phyloP scores from a whole-genome alignment of 495 filamentous ascomycete genomes.

The Podospora anserina region DNA sequence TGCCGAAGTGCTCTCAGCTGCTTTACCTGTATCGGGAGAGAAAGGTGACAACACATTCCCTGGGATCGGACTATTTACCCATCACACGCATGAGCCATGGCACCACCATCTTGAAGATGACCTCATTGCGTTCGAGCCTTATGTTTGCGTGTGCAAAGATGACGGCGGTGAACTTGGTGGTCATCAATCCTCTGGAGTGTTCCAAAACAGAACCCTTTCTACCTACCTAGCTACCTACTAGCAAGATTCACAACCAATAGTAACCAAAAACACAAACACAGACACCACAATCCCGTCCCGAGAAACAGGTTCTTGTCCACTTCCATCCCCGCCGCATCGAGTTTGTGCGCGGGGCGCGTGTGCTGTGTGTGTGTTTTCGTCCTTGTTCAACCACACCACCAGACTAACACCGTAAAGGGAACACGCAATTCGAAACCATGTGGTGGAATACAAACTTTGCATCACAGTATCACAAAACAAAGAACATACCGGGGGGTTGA shows the following conservation, averaged over 20 bases:
- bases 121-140: neutral
- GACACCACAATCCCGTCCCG: neutral
- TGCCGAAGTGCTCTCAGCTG: neutral
- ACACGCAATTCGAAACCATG: neutral
- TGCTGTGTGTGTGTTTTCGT: neutral
- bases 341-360: neutral
- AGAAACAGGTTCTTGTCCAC: neutral
- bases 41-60: neutral
- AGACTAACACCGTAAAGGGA: neutral
- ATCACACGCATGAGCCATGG: neutral
- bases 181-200: neutral
- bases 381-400: neutral
- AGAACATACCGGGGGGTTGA: no score
- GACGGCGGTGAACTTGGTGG: neutral
- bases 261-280: neutral
- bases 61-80: neutral
- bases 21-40: neutral
- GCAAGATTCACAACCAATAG: neutral
- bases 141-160: neutral
- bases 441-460: neutral
- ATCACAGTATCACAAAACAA: neutral
- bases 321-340: neutral
- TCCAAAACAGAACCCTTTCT: neutral
- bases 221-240: no score
- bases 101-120: neutral